Evolutionary conservation across 495 filamentous ascomycete genomes (phyloP).

Genomic region (Trichoderma erinaceum): DNA sequence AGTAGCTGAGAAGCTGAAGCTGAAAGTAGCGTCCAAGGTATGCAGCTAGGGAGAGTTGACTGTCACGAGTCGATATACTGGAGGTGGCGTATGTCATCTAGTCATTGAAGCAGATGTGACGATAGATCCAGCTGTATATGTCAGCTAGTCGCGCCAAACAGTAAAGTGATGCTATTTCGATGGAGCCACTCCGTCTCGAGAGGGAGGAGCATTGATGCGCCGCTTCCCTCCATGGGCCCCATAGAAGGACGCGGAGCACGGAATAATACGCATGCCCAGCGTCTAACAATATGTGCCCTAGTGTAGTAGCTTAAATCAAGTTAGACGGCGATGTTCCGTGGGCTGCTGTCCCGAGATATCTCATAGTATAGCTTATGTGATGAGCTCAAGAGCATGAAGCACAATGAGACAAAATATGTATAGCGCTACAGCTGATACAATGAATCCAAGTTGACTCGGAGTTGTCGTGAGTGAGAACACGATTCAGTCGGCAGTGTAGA

Average conservation of each 20-base stretch:
- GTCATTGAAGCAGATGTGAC: neutral
- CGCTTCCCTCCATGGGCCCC: neutral
- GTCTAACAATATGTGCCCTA: neutral
- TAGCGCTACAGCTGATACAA: neutral
- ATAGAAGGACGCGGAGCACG: neutral
- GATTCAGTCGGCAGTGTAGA: neutral
- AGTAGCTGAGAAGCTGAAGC: neutral
- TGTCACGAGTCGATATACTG: neutral
- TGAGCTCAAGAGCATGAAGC: neutral
- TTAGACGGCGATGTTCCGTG: constrained; percentile 8
- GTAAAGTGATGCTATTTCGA: neutral
- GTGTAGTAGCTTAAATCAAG: constrained; percentile 13
- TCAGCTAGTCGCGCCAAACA: neutral
- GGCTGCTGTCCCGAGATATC: neutral
- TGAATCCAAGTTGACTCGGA: too few relatives aligned
- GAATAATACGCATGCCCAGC: constrained; percentile 10
- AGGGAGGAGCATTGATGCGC: neutral
- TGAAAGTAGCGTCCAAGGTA: neutral
- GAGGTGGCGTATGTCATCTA: constrained; percentile 2
- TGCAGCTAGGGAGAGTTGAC: neutral
- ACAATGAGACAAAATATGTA: neutral
- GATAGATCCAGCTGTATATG: neutral
- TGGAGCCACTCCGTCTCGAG: neutral
- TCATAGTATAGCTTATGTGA: neutral
- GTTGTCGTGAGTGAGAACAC: too few relatives aligned